Conservation (phyloP, 108 stramenopile species). For the Fistulifera solaris region DNA sequence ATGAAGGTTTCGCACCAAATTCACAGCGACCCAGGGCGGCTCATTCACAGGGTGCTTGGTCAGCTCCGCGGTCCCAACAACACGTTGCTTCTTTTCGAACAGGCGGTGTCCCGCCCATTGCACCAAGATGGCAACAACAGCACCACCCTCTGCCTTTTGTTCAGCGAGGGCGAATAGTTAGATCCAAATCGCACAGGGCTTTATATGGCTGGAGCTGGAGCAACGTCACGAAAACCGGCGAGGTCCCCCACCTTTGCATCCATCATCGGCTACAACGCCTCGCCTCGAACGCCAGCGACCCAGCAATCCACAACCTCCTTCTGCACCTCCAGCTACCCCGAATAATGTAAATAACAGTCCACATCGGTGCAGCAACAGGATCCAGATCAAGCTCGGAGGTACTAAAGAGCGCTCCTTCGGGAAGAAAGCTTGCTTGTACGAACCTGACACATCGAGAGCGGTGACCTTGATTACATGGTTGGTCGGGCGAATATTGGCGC, state of each 20-base stretch:
- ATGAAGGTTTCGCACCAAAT: not conserved
- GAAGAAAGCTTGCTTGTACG: conserved; percentile 85
- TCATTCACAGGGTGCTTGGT: conserved; percentile 1
- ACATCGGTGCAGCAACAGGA: conserved; percentile 14
- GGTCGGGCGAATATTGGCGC: conserved; percentile 66
- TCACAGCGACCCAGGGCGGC: not conserved
- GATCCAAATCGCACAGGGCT: not conserved
- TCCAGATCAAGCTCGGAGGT: conserved; percentile 62
- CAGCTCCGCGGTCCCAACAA: conserved; percentile 14
- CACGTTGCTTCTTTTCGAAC: conserved; percentile 17
- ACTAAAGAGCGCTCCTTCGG: conserved; percentile 79
- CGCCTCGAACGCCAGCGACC: not conserved
- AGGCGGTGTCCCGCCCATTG: not conserved
- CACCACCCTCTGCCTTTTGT: not conserved
- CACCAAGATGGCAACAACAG: conserved; percentile 5
- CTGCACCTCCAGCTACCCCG: not conserved
- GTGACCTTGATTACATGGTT: conserved; percentile 83
- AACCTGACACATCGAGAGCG: conserved; percentile 75
- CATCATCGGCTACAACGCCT: not conserved
- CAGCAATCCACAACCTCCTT: not conserved
- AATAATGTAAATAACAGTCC: not conserved
- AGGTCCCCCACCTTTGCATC: not conserved
- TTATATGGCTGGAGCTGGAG: not conserved
- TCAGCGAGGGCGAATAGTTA: not conserved
- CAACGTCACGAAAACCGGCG: not conserved